Conservation (phyloP, 2,329 filamentous ascomycete genomes). For the Fusarium citri region DNA sequence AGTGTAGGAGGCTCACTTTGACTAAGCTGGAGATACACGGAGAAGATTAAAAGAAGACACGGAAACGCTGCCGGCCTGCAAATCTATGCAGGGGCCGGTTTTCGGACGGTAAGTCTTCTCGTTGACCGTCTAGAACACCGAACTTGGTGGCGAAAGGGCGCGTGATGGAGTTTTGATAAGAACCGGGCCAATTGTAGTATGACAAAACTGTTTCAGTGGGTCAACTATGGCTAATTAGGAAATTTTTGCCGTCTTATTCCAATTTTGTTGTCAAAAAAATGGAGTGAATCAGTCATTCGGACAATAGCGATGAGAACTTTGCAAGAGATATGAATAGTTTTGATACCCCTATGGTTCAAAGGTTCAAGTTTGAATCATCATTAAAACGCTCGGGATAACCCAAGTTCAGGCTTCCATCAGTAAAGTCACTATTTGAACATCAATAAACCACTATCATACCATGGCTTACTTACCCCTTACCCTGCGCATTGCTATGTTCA, state of each 20-base stretch:
- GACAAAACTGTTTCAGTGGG: not conserved
- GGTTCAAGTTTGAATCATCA: not conserved
- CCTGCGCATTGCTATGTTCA: slow-evolving; percentile 1
- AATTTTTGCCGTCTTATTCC: not conserved
- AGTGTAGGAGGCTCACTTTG: too few relatives aligned
- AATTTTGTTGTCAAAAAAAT: not conserved
- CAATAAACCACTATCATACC: not conserved
- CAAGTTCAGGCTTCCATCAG: not conserved
- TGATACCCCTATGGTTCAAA: not conserved
- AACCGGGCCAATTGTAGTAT: not conserved
- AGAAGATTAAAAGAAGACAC: not conserved
- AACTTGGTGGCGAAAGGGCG: not conserved
- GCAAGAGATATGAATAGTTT: not conserved
- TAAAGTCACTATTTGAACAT: not conserved
- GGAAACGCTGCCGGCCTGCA: not conserved
- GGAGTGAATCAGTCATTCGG: not conserved
- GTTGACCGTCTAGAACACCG: not conserved
- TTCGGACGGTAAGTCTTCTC: not conserved
- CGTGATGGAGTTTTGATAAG: not conserved
- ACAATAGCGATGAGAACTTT: not conserved
- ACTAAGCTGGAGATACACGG: not conserved
- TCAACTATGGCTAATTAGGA: not conserved
- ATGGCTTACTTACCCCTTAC: not conserved
- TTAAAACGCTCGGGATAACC: not conserved
- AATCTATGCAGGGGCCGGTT: not conserved